Conservation (phyloP, 495 filamentous ascomycete species). For the Penicillium paxilli region DNA sequence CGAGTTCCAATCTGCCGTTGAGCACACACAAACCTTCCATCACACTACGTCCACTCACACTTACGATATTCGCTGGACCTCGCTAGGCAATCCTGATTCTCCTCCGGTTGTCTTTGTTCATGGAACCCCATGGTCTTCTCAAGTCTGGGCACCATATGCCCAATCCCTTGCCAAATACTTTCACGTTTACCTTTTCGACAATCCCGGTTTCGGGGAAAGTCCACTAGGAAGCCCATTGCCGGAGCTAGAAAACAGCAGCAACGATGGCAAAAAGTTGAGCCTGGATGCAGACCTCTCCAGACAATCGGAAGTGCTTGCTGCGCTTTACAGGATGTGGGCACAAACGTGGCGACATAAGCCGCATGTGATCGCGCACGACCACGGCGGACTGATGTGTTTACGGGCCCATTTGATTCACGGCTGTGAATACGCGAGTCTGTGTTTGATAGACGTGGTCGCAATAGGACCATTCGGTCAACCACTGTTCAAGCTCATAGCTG, state of each 20-base stretch:
- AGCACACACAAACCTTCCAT: constrained; percentile 26
- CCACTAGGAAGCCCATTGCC: constrained; percentile 15
- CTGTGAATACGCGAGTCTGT: constrained; percentile 28
- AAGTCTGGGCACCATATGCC: constrained; percentile 30
- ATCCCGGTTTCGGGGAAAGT: constrained; percentile 33
- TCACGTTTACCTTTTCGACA: constrained; percentile 40
- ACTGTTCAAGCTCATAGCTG: constrained; percentile 31
- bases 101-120: constrained; percentile 35
- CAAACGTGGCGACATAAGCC: constrained; percentile 13
- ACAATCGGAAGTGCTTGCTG: constrained; percentile 31
- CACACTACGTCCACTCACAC: constrained; percentile 17
- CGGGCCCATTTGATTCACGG: constrained; percentile 26
- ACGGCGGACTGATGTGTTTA: constrained; percentile 30
- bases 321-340: constrained; percentile 28
- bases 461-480: constrained; percentile 31
- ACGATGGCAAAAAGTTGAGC: constrained; percentile 4
- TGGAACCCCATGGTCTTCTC: constrained; percentile 39
- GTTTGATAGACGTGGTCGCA: constrained; percentile 36
- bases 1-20: background rate
- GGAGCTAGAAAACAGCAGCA: constrained; percentile 3
- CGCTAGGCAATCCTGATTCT: constrained; percentile 13
- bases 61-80: constrained; percentile 28
- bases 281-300: constrained; percentile 23
- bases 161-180: constrained; percentile 22
- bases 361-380: constrained; percentile 37